phyloP scores from a whole-genome alignment of 257 asterid species.

The Nicotiana otophora region DNA sequence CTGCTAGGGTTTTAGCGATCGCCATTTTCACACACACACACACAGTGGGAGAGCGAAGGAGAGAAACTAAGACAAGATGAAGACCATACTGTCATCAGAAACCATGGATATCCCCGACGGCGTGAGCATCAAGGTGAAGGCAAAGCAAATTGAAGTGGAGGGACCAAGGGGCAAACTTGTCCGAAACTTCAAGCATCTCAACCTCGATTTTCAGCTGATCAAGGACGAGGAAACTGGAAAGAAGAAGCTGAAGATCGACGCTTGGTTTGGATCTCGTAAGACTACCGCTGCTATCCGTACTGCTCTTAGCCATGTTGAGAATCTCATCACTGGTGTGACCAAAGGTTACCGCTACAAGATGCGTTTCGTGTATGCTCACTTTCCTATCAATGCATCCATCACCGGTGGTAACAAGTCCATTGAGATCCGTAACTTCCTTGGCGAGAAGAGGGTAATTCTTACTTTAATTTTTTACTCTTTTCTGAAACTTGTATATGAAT shows the following conservation, averaged over 20 bases:
- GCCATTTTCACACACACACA: background rate
- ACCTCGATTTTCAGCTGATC: conserved; percentile 8
- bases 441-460: background rate
- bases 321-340: conserved; percentile 1
- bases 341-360: conserved; percentile 7
- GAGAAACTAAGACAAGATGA: background rate
- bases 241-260: conserved; percentile 2
- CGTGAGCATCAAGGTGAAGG: conserved; percentile 2
- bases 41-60: background rate
- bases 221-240: background rate
- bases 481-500: background rate
- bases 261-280: conserved; percentile 8
- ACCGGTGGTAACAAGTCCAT: background rate
- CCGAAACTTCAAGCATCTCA: conserved; percentile 9
- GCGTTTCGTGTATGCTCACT: conserved; percentile 12
- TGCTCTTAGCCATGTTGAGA: conserved; percentile 1
- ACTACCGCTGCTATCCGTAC: conserved; percentile 7
- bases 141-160: conserved; percentile 3
- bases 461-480: background rate
- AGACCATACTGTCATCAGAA: conserved; percentile 6
- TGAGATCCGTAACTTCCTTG: conserved; percentile 13
- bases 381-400: background rate
- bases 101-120: conserved; percentile 10
- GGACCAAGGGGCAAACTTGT: conserved; percentile 9
- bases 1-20: conserved; percentile 12